Conservation (phyloP, 495 filamentous ascomycete species). For the Copromyces sp. region DNA sequence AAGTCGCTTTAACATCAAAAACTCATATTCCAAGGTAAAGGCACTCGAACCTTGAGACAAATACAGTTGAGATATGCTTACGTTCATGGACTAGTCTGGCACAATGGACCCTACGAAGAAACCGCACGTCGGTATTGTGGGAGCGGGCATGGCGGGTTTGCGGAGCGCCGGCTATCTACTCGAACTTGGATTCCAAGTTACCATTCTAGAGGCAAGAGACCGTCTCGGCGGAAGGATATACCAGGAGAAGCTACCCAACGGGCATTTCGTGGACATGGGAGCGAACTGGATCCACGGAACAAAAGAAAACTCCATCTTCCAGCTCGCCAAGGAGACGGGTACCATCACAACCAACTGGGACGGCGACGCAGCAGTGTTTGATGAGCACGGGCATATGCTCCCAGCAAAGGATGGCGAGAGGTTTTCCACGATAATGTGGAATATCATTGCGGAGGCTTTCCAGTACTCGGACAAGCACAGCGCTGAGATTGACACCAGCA, state of each 20-base stretch:
- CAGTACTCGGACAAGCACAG: constrained; percentile 61
- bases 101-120: constrained; percentile 21
- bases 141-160: constrained; percentile 80
- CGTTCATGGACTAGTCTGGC: constrained; percentile 25
- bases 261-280: constrained; percentile 52
- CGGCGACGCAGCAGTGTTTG: constrained; percentile 47
- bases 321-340: constrained; percentile 59
- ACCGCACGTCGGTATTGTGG: constrained; percentile 60
- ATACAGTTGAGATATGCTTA: constrained; percentile 4
- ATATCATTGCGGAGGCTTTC: constrained; percentile 68
- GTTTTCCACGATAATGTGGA: constrained; percentile 61
- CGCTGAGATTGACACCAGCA: constrained; percentile 50
- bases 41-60: not conserved
- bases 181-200: constrained; percentile 69
- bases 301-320: constrained; percentile 70
- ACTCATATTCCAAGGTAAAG: constrained; percentile 15
- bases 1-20: constrained; percentile 22
- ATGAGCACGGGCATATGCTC: constrained; percentile 51
- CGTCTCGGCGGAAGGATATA: constrained; percentile 73
- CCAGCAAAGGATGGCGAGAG: constrained; percentile 40
- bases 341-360: constrained; percentile 52
- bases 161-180: constrained; percentile 75
- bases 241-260: constrained; percentile 37
- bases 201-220: constrained; percentile 75
- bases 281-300: constrained; percentile 96